phyloP scores from a whole-genome alignment of 2,329 filamentous ascomycete species.

The Penicillium frequentans region DNA sequence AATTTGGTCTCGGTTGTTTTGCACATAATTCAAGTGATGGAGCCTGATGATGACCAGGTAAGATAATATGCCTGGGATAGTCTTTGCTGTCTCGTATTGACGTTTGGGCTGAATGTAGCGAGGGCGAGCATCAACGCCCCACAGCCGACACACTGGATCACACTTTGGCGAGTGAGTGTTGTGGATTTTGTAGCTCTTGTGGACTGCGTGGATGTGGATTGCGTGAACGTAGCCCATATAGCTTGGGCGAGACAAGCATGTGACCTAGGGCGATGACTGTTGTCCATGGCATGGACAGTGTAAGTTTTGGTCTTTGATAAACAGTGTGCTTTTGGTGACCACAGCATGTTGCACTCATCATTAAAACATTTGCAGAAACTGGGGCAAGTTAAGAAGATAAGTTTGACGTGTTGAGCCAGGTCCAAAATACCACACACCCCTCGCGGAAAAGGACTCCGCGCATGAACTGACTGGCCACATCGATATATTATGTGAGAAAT shows the following conservation, averaged over 20 bases:
- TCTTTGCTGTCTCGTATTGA: neutral
- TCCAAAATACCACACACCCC: neutral
- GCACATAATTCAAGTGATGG: neutral
- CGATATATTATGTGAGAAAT: neutral
- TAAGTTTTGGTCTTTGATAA: neutral
- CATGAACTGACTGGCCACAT: neutral
- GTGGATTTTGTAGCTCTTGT: neutral
- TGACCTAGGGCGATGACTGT: neutral
- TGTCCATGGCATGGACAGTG: neutral
- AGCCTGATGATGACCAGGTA: neutral
- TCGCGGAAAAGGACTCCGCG: neutral
- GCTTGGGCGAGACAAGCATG: neutral
- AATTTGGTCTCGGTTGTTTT: neutral
- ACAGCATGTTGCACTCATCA: neutral
- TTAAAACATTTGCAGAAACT: no score
- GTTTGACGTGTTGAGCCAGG: neutral
- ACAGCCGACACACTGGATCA: neutral
- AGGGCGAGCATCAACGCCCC: neutral
- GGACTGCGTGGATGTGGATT: neutral
- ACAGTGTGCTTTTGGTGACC: neutral
- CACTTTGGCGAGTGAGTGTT: neutral
- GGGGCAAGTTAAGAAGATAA: no score
- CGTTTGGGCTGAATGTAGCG: neutral
- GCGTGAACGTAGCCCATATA: neutral
- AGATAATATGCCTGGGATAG: neutral